Evolutionary conservation across 1,284 basidiomycete species (phyloP), one percentile per base, ranked within the genome.

Genomic region (Athelia sp.): DNA sequence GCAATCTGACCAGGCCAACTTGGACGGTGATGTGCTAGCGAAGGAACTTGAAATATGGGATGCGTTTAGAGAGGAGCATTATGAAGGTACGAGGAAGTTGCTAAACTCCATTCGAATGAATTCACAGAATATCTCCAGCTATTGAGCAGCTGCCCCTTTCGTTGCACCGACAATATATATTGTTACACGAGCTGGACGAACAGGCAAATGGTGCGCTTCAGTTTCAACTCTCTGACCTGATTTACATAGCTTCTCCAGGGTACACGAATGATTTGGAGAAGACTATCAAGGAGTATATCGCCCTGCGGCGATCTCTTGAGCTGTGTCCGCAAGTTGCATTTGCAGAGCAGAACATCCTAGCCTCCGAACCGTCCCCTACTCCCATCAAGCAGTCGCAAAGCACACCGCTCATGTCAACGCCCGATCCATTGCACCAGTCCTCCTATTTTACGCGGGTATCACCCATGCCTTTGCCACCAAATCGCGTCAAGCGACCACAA

Each of bases 71-170:
- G 87, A 89, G 57, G 87, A 92, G 54, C 82, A 89, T 58, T 85
- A 83, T 62, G 90, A 91, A 78, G 80, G 87, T 79, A 42, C 42
- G 67, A 49, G 43, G 19, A 19, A 17, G 24, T 17, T n/a, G 18
- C 45, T 40, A n/a, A n/a, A n/a, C 8, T 6, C 6, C 19, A n/a
- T 40, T 17, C 19, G 52, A 48, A 10, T 23, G 24, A 22, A 46
- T 32, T 6, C 24, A 34, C 22, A 29, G 13, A n/a, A 14, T 22
- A 32, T 45, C 45, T 50, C 26, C 55, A 90, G 88, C 87, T 47
- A 79, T 93, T 48, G 93, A 95, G 58, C 91, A 94, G 64, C 68
- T 96, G 4, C 93, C 93, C 2, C 69, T 95, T 51, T 89, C 90
- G 48, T 65, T 96, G 47, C 87, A 91, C 60, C 76, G 93, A 34